Percentiles rank a stretch among this genome's conserved stretches.
Conservation (phyloP, 2,329 filamentous ascomycete species). For the Cucurbitaria berberidis region DNA sequence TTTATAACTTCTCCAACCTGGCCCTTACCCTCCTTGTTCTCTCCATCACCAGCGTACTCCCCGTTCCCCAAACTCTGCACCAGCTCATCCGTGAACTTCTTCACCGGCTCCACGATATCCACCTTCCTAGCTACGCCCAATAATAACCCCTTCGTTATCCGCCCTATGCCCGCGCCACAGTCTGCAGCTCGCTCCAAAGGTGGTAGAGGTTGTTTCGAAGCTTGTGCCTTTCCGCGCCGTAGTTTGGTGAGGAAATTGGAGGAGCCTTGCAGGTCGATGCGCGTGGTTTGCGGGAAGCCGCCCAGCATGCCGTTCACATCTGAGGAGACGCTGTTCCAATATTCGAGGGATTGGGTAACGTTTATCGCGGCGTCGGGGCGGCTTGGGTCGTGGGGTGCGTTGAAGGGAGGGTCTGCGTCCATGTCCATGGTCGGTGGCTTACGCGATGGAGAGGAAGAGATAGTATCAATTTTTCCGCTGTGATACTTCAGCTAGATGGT, state of each 20-base stretch:
- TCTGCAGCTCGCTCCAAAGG: conserved; percentile 58
- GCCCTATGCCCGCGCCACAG: conserved; percentile 75
- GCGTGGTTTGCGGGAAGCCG: conserved; percentile 70
- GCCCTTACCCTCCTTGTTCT: conserved; percentile 39
- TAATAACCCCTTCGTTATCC: conserved; percentile 81
- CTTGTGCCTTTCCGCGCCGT: conserved; percentile 40
- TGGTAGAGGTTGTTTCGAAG: conserved; percentile 28
- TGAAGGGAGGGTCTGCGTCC: conserved; percentile 29
- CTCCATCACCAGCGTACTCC: conserved; percentile 29
- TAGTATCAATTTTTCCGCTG: not conserved
- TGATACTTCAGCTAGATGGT: not conserved
- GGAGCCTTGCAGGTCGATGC: conserved; percentile 74
- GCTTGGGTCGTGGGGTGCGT: conserved; percentile 21
- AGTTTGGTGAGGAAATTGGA: conserved; percentile 73
- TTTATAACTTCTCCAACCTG: conserved; percentile 71
- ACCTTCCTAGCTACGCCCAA: conserved; percentile 71
- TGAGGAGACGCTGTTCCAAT: conserved; percentile 61
- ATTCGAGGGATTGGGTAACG: conserved; percentile 52
- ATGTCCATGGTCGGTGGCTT: conserved; percentile 32
- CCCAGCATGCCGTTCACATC: conserved; percentile 80
- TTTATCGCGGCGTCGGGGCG: conserved; percentile 54
- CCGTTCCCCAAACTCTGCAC: conserved; percentile 30
- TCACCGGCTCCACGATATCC: conserved; percentile 84
- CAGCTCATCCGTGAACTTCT: conserved; percentile 75
- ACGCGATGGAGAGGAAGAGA: not conserved